These are phyloP conservation scores for Rhizophagus clarus DNA, from an alignment of 192 early-diverging fungal genomes.

Conservation along the genomic window DNA sequence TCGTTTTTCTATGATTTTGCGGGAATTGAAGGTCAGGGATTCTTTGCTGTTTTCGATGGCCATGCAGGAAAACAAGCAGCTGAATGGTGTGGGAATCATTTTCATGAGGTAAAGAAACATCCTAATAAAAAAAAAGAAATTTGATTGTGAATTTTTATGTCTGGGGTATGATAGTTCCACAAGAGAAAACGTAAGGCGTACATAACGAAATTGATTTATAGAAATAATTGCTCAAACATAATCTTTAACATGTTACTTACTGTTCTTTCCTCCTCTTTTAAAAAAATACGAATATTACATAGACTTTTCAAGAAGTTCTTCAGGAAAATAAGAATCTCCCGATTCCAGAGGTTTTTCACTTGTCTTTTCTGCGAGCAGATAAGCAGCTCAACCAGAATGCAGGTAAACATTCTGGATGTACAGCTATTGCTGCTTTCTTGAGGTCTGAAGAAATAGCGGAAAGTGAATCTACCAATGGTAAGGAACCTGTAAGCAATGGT, in stretches of 20 bases:
- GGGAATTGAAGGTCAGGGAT: constrained; percentile 76
- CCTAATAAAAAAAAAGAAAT: not conserved
- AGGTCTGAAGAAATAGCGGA: constrained; percentile 41
- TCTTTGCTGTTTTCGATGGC: constrained; percentile 97
- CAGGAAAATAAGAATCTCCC: constrained; percentile 53
- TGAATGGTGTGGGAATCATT: constrained; percentile 91
- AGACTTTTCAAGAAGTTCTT: constrained; percentile 71
- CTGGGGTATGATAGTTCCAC: not conserved
- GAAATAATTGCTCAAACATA: too few species aligned
- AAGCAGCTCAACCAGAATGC: constrained; percentile 75
- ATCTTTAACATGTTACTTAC: not conserved
- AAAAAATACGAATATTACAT: constrained; percentile 11
- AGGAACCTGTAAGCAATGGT: not conserved
- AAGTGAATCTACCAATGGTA: not conserved
- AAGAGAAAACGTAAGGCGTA: not conserved
- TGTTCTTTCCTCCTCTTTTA: not conserved
- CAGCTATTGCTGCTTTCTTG: constrained; percentile 83
- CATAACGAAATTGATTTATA: not conserved
- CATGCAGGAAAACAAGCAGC: constrained; percentile 95
- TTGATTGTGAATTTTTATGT: not conserved
- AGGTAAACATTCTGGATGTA: constrained; percentile 87
- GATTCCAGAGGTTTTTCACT: constrained; percentile 81
- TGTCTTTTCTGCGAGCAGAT: constrained; percentile 83
- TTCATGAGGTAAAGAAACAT: constrained; percentile 67
- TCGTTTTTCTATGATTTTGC: constrained; percentile 81